These are phyloP conservation scores for Rhododendron simsii DNA, from an alignment of 148 eudicot genomes.

Conservation along the genomic window DNA sequence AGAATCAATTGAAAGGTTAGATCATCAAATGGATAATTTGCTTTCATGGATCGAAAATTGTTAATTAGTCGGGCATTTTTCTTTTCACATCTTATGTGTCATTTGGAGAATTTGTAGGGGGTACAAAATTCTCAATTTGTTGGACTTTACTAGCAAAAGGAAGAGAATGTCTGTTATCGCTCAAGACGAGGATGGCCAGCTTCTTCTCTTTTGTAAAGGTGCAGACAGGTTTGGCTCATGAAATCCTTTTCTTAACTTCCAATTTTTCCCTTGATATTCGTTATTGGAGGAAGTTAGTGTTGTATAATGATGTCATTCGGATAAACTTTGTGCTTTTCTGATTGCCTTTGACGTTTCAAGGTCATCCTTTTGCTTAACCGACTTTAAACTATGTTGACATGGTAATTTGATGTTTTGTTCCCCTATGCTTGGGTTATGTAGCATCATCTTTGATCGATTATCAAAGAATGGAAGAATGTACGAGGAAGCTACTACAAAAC, in stretches of 20 bases:
- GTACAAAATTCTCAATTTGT: conserved; percentile 59
- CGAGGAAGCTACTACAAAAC: conserved; percentile 62
- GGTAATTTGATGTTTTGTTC: conserved; percentile 3
- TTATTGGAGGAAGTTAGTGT: no score
- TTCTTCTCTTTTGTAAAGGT: conserved; percentile 68
- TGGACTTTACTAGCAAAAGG: conserved; percentile 78
- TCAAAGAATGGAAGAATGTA: conserved; percentile 69
- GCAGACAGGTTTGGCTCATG: conserved; percentile 64
- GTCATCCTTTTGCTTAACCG: background rate
- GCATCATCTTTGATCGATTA: conserved; percentile 85
- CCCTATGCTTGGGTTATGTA: conserved; percentile 24
- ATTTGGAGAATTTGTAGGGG: conserved; percentile 33
- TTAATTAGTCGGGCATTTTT: background rate
- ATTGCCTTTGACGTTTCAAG: background rate
- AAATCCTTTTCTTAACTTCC: background rate
- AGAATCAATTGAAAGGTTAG: conserved; percentile 72
- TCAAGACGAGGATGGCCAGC: conserved; percentile 52
- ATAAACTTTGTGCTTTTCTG: background rate
- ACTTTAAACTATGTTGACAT: background rate
- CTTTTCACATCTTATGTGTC: background rate
- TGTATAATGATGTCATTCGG: background rate
- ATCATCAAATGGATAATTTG: background rate
- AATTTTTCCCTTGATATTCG: background rate
- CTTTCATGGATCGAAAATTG: background rate
- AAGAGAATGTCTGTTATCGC: conserved; percentile 79